Evolutionary conservation across 2,329 filamentous ascomycete species (phyloP).

Genomic region (Fusarium anthophilum): DNA sequence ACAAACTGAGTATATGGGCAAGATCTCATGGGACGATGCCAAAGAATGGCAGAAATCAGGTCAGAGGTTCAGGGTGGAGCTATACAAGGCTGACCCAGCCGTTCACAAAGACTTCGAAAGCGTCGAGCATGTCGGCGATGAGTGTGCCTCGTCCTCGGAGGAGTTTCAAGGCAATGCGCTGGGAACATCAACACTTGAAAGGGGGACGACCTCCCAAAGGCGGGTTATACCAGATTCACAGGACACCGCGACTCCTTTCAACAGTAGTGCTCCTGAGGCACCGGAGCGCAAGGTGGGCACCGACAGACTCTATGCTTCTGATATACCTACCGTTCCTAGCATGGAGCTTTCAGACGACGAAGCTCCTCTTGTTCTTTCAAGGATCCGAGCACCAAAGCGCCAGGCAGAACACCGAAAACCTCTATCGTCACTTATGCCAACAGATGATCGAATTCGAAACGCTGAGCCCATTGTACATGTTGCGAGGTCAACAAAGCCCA

Average conservation of each 20-base stretch:
- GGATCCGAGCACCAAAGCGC: constrained; percentile 2
- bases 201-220: not conserved
- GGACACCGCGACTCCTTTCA: constrained; percentile 36
- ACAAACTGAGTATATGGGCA: constrained; percentile 44
- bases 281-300: not conserved
- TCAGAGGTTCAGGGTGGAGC: constrained; percentile 20
- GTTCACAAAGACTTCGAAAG: constrained; percentile 13
- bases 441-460: not conserved
- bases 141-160: not conserved
- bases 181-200: not conserved
- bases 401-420: not conserved
- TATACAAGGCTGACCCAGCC: constrained; percentile 8
- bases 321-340: constrained; percentile 2
- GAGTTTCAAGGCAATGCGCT: not conserved
- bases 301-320: not conserved
- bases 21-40: constrained; percentile 44
- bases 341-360: constrained; percentile 50
- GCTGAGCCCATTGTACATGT: not conserved
- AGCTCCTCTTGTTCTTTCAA: constrained; percentile 42
- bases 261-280: constrained; percentile 32
- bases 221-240: constrained; percentile 44
- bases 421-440: not conserved
- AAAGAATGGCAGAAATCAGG: constrained; percentile 12
- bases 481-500: not conserved
- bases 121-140: not conserved